Conservation (phyloP, 805 yeast genomes). For the Lipomyces starkeyi region DNA sequence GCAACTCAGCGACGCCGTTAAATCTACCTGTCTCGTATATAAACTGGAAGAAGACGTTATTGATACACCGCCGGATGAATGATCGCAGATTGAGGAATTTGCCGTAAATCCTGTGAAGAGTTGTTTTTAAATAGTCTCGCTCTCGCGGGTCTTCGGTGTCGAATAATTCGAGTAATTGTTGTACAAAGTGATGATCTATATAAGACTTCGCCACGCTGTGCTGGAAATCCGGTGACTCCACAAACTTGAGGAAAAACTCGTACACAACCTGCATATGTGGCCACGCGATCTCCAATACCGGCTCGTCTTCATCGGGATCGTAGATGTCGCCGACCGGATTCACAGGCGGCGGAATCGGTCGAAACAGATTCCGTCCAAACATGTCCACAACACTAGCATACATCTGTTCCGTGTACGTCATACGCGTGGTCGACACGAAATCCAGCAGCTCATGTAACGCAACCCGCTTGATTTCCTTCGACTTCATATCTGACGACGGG, state of each 20-base stretch:
- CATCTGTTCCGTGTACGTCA: constrained; percentile 88
- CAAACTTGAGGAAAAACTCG: constrained; percentile 89
- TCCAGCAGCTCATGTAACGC: constrained; percentile 90
- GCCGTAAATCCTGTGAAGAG: constrained; percentile 94
- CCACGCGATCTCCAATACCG: constrained; percentile 95
- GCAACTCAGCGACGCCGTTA: constrained; percentile 92
- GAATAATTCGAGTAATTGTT: constrained; percentile 81
- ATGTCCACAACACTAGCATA: constrained; percentile 84
- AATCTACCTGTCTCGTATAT: constrained; percentile 94
- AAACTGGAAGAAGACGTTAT: constrained; percentile 90
- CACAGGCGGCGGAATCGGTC: constrained; percentile 98
- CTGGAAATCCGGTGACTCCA: constrained; percentile 93
- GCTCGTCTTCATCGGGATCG: constrained; percentile 99
- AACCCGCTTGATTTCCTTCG: constrained; percentile 87
- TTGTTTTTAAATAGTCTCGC: constrained; percentile 92
- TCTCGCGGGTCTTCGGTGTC: constrained; percentile 97
- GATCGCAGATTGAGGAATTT: constrained; percentile 88
- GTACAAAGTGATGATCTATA: constrained; percentile 88
- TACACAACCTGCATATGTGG: constrained; percentile 98
- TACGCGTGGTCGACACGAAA: constrained; percentile 80
- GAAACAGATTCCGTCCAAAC: constrained; percentile 86
- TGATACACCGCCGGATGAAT: constrained; percentile 87
- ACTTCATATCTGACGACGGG: constrained; percentile 88
- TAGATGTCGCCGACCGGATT: constrained; percentile 95
- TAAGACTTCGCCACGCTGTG: constrained; percentile 91